Conservation (phyloP, 2,329 filamentous ascomycete genomes). For the Scedosporium minutisporum region DNA sequence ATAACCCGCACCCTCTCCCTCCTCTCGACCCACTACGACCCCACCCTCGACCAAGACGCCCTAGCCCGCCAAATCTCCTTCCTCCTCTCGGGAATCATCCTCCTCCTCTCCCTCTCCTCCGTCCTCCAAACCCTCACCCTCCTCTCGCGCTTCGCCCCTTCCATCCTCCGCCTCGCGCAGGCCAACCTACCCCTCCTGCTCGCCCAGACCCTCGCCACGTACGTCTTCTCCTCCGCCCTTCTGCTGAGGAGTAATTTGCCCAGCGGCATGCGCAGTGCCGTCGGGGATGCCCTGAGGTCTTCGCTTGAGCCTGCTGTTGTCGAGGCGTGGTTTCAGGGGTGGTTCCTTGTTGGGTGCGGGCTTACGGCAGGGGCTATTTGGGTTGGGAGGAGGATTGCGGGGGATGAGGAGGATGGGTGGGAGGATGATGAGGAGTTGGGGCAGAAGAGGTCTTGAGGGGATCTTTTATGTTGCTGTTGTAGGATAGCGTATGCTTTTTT, state of each 20-base stretch:
- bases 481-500: not conserved
- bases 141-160: conserved; percentile 65
- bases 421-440: conserved; percentile 61
- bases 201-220: conserved; percentile 72
- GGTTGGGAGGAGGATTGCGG: conserved; percentile 53
- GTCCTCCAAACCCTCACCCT: conserved; percentile 79
- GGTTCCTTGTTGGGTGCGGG: conserved; percentile 64
- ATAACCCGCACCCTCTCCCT: conserved; percentile 76
- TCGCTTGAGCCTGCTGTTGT: conserved; percentile 51
- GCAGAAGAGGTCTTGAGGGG: conserved; percentile 50
- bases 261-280: conserved; percentile 63
- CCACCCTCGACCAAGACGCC: conserved; percentile 67
- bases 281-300: conserved; percentile 63
- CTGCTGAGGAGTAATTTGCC: conserved; percentile 72
- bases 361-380: conserved; percentile 64
- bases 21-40: conserved; percentile 75
- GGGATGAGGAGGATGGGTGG: conserved; percentile 44
- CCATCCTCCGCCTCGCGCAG: conserved; percentile 61
- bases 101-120: conserved; percentile 70
- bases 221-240: conserved; percentile 73
- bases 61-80: conserved; percentile 89
- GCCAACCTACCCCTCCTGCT: conserved; percentile 72
- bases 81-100: conserved; percentile 70
- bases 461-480: not conserved
- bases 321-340: conserved; percentile 77